Evolutionary conservation across 2,329 filamentous ascomycete species (phyloP), one percentile per base, ranked within the genome.

Genomic region (Teratosphaeria viscida): DNA sequence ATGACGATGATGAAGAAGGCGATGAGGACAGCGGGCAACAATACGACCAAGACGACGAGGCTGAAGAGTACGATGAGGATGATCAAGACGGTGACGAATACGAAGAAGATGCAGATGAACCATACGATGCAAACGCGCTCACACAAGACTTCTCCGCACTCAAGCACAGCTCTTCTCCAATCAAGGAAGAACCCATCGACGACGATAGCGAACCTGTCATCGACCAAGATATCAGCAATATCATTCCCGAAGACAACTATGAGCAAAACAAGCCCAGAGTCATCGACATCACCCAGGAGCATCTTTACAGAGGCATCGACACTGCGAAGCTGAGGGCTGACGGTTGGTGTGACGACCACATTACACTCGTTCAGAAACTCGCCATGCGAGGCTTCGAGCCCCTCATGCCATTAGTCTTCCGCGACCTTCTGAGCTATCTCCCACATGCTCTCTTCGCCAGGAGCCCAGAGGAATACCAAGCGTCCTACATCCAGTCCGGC

Each of bases 321-420:
- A 61, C 62, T 23, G 61, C 62, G 12, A 64, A 68, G 43, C 58
- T 72, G 34, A 64, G 63, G 39, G 62, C 60, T 8, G 54, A 63
- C 57, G 76, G 78, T 53, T 85, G 79, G 79, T 73, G 76, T 3
- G 72, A 78, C 29, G 78, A 79, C 57, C 80, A 83, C 58, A 76
- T 79, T 49, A 76, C 77, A 37, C 71, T 85, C 2, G 80, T 80
- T 63, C 77, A 79, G 60, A 79, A 79, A 60, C 75, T 85, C 34
- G 76, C 76, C 5, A 77, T 79, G 72, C 80, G 82, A 52, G 82
- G 82, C 16, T 79, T 78, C 57, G 82, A 84, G 70, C 79, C 82
- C 10, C 68, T 85, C 1, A 67, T 85, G 12, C 80, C 81, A 1
- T 67, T 70, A 12, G 72, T 73, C 61, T 84, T 81, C 81, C 72